Evolutionary conservation across 345 rosid genomes (phyloP), one percentile per base, ranked within the genome.

Genomic region (Lagerstroemia speciosa): DNA sequence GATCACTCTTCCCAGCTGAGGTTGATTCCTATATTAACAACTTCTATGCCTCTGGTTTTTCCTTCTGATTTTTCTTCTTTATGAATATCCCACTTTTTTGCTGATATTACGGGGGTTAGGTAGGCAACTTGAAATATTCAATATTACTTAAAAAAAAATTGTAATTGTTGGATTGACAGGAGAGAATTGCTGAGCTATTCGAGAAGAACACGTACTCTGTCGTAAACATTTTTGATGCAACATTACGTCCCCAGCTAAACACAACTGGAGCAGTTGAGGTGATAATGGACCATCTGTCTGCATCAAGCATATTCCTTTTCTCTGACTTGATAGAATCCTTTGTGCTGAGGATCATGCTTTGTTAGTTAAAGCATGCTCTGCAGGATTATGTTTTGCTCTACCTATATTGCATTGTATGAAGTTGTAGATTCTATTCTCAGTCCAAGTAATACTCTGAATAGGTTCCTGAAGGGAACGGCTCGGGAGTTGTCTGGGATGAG

Each of bases 401-500:
- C 16, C 24, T 16, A 37, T 33, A 29, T 0, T 65, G 48, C 20
- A 40, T 8, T 27, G 8, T 38, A 38, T 65, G 0, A 37, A 12
- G 29, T 64, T 36, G 8, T 38, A 38, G 40, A 64, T 64, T 8
- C 30, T 34, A 33, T 64, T 24, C 29, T 65, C 41, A 12, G 48
- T 27, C 50, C 20, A 37, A 37, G 3, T 6, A 41, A 34, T 52
- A 40, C 70, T n/a, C 72, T 75, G 10, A 40, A 40, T 82, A 93
- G 98, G 79, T 93, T 79, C 98, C 96, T 2, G 98, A 93, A 85
- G 98, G 98, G 79, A 93, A 93, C 76, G 98, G 98, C 58, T 93
- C 97, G n/a, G 98, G 98, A 37, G 97, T 91, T 24, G 96, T 93
- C 57, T 93, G 98, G 98, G 88, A 89, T 79, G 84, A 65, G 70